A percentile compares a stretch with the other conserved stretches of the same genome.
Conservation (phyloP, 2,329 filamentous ascomycete species). For the Ceratocystis cacaofunesta region DNA sequence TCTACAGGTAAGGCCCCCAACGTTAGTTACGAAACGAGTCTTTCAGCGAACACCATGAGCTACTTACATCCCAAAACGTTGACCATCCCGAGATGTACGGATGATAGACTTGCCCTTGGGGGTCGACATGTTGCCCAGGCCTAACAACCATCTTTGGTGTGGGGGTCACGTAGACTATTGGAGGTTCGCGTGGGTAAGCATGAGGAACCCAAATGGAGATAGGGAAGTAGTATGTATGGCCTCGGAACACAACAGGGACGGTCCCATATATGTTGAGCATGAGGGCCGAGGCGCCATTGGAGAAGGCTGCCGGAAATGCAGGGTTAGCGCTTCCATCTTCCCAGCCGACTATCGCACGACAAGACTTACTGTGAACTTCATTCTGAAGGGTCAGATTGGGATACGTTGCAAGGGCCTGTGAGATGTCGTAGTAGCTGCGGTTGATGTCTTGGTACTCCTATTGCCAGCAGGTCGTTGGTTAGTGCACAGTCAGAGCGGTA, state of each 20-base stretch:
- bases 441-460: constrained; percentile 91
- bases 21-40: constrained; percentile 17
- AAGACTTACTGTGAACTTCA: constrained; percentile 74
- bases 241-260: constrained; percentile 79
- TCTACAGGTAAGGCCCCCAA: constrained; percentile 31
- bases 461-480: neutral
- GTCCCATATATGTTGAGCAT: constrained; percentile 78
- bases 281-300: constrained; percentile 73
- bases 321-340: constrained; percentile 16
- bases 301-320: constrained; percentile 50
- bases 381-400: constrained; percentile 71
- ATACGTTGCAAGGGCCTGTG: constrained; percentile 63
- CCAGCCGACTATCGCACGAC: neutral
- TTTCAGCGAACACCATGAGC: constrained; percentile 12
- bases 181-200: constrained; percentile 71
- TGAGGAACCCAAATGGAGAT: constrained; percentile 88
- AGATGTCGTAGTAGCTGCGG: constrained; percentile 82
- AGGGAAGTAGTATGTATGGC: constrained; percentile 78
- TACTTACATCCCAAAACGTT: constrained; percentile 75
- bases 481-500: neutral
- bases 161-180: constrained; percentile 77
- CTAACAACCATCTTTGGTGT: constrained; percentile 78
- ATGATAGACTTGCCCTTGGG: constrained; percentile 87
- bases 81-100: constrained; percentile 86
- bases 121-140: constrained; percentile 86